phyloP scores from a whole-genome alignment of 2,329 filamentous ascomycete genomes.

The Fusarium kyushuense region DNA sequence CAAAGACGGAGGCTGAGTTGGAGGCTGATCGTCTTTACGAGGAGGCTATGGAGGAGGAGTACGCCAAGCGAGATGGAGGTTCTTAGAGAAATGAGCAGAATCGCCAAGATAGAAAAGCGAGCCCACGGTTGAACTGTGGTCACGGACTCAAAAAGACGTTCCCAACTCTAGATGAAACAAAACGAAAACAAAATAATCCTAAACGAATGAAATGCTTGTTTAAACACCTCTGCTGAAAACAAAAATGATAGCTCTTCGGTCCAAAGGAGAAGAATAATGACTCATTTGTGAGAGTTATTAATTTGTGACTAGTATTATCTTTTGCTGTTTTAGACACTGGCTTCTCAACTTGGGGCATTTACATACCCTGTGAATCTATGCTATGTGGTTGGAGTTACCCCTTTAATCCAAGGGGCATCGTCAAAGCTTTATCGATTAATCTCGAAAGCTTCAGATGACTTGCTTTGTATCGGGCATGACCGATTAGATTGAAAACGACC shows the following conservation, averaged over 20 bases:
- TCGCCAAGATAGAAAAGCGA: not conserved
- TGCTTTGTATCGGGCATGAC: not conserved
- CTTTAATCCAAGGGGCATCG: not conserved
- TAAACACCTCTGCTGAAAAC: not conserved
- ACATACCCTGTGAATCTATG: not conserved
- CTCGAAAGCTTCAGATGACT: not conserved
- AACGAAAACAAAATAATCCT: not conserved
- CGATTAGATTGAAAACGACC: not conserved
- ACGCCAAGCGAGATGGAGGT: slow-evolving; percentile 66
- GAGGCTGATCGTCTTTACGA: slow-evolving; percentile 65
- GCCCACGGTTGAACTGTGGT: not conserved
- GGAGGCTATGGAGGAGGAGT: slow-evolving; percentile 67
- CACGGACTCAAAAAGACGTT: not conserved
- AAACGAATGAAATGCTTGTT: not conserved
- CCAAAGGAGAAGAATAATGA: not conserved
- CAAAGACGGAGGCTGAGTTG: slow-evolving; percentile 63
- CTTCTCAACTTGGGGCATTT: not conserved
- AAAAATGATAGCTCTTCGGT: not conserved
- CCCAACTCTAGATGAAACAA: not conserved
- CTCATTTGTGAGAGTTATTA: not conserved
- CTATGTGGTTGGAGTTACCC: too few relatives aligned
- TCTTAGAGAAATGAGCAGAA: slow-evolving; percentile 49
- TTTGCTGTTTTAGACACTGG: not conserved
- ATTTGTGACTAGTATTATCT: not conserved
- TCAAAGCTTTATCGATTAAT: not conserved